Conservation (phyloP, 345 rosid genomes). For the Salix udensis region DNA sequence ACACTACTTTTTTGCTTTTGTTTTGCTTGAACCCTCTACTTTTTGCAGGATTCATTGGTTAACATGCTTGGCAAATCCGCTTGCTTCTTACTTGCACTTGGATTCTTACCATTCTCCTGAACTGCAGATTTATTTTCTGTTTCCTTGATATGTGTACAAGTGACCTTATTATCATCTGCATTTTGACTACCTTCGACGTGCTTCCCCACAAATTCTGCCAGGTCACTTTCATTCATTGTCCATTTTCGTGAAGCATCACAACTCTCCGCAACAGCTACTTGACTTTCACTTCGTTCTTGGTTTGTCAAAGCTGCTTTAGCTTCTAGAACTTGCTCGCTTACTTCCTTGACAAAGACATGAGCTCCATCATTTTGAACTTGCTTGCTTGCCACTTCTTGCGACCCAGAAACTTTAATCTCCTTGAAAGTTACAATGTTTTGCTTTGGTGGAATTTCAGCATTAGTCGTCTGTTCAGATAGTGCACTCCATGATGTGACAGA, state of each 20-base stretch:
- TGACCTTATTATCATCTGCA: constrained; percentile 10
- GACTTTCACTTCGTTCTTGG: constrained; percentile 24
- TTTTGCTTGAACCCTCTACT: constrained; percentile 20
- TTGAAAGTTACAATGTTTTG: constrained; percentile 24
- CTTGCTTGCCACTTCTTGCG: constrained; percentile 22
- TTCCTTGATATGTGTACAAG: constrained; percentile 12
- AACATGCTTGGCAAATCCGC: neutral
- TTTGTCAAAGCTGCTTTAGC: constrained; percentile 25
- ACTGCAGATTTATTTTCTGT: constrained; percentile 18
- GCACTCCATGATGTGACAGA: constrained; percentile 22
- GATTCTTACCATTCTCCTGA: constrained; percentile 18
- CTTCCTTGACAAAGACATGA: constrained; percentile 9
- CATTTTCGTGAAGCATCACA: constrained; percentile 15
- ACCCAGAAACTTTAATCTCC: constrained; percentile 14
- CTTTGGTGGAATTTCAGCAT: constrained; percentile 26
- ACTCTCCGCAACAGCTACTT: constrained; percentile 20
- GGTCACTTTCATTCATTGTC: constrained; percentile 23
- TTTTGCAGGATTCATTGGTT: constrained; percentile 17
- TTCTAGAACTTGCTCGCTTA: constrained; percentile 15
- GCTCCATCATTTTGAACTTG: constrained; percentile 29
- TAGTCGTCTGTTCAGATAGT: constrained; percentile 22
- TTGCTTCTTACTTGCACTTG: neutral
- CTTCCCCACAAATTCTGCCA: constrained; percentile 4
- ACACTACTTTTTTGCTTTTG: constrained; percentile 14
- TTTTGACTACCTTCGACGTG: constrained; percentile 26